Conservation (phyloP, 1,284 basidiomycete species). For the Kwoniella shivajii region DNA sequence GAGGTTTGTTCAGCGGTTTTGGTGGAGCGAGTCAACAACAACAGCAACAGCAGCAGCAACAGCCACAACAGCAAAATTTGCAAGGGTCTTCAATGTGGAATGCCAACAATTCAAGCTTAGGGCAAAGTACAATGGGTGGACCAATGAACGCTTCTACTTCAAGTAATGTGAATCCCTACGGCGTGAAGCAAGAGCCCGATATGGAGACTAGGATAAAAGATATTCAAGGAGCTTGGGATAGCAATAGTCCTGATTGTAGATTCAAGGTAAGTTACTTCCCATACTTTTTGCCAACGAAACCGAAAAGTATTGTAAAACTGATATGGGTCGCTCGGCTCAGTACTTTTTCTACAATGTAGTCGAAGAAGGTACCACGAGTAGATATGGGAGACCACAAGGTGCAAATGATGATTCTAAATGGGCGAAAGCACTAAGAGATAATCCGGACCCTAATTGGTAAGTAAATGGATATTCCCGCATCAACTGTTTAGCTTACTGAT, state of each 20-base stretch:
- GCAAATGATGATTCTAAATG: constrained; percentile 74
- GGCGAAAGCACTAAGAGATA: constrained; percentile 78
- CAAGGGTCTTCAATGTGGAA: constrained; percentile 1
- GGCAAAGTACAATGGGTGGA: not conserved
- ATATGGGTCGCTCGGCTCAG: constrained; percentile 55
- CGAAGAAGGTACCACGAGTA: constrained; percentile 66
- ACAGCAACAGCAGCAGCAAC: constrained; percentile 13
- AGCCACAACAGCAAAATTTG: constrained; percentile 14
- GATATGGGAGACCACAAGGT: constrained; percentile 74
- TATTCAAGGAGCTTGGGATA: constrained; percentile 72
- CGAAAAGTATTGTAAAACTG: not conserved
- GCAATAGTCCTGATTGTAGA: constrained; percentile 68
- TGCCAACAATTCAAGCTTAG: constrained; percentile 2
- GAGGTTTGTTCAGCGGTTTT: constrained; percentile 10
- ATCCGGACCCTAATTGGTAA: constrained; percentile 77
- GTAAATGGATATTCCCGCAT: constrained; percentile 30
- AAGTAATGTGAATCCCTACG: constrained; percentile 10
- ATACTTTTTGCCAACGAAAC: not conserved
- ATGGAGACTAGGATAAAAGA: constrained; percentile 65
- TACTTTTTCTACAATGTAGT: constrained; percentile 88
- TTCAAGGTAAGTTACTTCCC: constrained; percentile 67
- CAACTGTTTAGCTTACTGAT: not conserved
- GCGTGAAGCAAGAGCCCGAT: constrained; percentile 54
- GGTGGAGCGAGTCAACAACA: constrained; percentile 11
- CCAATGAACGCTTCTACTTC: constrained; percentile 15